Conservation (phyloP, 75 land plant species). For the Ceratopteris richardii region DNA sequence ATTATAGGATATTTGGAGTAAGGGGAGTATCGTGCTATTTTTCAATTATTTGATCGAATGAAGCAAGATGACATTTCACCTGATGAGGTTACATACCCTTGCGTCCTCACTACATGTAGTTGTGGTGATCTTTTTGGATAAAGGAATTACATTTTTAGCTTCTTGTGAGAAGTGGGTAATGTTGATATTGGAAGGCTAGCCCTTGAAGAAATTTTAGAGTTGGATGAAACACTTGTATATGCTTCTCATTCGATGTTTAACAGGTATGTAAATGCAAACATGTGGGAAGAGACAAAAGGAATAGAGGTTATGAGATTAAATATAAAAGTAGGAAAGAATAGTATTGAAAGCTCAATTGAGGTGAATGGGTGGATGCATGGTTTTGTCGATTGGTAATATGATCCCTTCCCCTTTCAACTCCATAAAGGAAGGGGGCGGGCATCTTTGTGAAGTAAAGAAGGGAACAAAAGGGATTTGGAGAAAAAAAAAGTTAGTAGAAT, state of each 20-base stretch:
- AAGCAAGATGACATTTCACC: constrained; percentile 11
- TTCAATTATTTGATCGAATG: constrained; percentile 28
- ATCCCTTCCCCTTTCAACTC: neutral
- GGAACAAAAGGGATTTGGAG: too few species aligned
- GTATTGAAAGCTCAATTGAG: constrained; percentile 8
- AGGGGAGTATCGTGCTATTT: constrained; percentile 12
- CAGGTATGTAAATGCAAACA: constrained; percentile 43
- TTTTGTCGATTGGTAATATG: constrained; percentile 2
- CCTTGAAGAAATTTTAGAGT: constrained; percentile 27
- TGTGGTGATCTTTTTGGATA: constrained; percentile 26
- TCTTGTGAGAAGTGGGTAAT: constrained; percentile 28
- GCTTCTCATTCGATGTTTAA: constrained; percentile 47
- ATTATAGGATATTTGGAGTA: constrained; percentile 31
- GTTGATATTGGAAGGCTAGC: constrained; percentile 35
- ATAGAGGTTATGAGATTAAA: neutral
- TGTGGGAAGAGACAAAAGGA: constrained; percentile 33
- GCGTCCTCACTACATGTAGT: constrained; percentile 37
- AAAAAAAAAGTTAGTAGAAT: too few species aligned
- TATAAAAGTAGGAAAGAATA: neutral
- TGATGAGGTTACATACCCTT: constrained; percentile 27
- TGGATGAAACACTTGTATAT: constrained; percentile 44
- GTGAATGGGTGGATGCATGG: constrained; percentile 3
- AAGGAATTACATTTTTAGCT: constrained; percentile 34
- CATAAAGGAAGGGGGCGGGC: neutral
- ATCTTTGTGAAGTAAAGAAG: too few species aligned